A percentile compares a stretch with the other conserved stretches of the same genome.
Evolutionary conservation across 495 filamentous ascomycete genomes (phyloP).

Genomic region (Amphirosellinia nigrospora): DNA sequence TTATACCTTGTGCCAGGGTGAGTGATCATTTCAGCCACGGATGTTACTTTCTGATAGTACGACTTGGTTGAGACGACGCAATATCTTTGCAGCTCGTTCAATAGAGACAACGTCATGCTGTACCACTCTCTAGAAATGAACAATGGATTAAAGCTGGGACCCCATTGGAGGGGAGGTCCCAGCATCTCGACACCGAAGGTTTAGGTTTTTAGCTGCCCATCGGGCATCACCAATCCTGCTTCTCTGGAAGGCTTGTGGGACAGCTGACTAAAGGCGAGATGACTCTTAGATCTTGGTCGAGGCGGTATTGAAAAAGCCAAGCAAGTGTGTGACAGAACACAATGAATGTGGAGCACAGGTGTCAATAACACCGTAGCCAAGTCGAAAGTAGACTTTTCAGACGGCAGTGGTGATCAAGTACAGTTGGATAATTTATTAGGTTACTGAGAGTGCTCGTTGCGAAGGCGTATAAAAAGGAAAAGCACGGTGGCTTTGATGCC

Average conservation of each 20-base stretch:
- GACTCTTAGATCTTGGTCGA: not conserved
- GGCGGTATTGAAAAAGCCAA: not conserved
- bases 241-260: not conserved
- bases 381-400: no score
- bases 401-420: not conserved
- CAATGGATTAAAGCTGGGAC: not conserved
- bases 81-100: conserved; percentile 2
- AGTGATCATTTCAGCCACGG: not conserved
- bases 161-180: not conserved
- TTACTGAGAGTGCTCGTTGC: not conserved
- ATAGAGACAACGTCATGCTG: conserved; percentile 1
- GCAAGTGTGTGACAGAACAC: not conserved
- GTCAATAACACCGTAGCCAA: no score
- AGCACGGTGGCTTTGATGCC: not conserved
- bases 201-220: not conserved
- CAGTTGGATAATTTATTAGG: not conserved
- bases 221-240: not conserved
- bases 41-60: conserved; percentile 1
- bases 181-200: not conserved
- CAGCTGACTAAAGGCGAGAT: not conserved
- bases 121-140: conserved; percentile 20
- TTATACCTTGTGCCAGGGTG: conserved; percentile 6
- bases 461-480: not conserved
- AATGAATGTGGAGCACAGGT: not conserved
- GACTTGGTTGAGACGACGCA: conserved; percentile 1